phyloP scores from a whole-genome alignment of 129 eudicot genomes.

The Sambucus nigra region DNA sequence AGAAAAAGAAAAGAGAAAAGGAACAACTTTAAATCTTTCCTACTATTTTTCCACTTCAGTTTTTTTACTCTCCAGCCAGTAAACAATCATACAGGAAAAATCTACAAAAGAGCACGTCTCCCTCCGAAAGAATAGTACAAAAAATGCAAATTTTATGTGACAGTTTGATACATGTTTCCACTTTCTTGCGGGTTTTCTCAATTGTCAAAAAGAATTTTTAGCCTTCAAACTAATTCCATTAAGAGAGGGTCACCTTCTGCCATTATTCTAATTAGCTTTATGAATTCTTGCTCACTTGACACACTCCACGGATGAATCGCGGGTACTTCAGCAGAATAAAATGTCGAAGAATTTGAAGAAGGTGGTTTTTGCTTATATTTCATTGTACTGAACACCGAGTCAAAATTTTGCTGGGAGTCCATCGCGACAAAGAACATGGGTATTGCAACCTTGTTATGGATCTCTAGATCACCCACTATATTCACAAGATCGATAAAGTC shows the following conservation, averaged over 20 bases:
- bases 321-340: constrained; percentile 78
- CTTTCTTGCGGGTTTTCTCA: background rate
- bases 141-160: constrained; percentile 22
- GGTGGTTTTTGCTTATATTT: constrained; percentile 51
- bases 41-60: constrained; percentile 4
- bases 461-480: constrained; percentile 66
- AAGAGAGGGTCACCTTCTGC: constrained; percentile 97
- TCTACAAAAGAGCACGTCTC: constrained; percentile 37
- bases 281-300: constrained; percentile 82
- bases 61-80: constrained; percentile 18
- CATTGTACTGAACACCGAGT: constrained; percentile 63
- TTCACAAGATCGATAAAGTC: constrained; percentile 75
- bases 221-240: constrained; percentile 68
- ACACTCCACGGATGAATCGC: constrained; percentile 94
- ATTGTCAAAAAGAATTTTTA: background rate
- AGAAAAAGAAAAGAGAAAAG: background rate
- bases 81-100: constrained; percentile 16
- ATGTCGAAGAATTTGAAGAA: constrained; percentile 38
- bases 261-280: constrained; percentile 85
- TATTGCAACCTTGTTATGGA: constrained; percentile 88
- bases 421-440: constrained; percentile 81
- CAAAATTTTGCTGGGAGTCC: constrained; percentile 80
- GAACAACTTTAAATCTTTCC: constrained; percentile 1
- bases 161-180: constrained; percentile 1
- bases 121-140: constrained; percentile 32